Conservation (phyloP, 2,329 filamentous ascomycete genomes). For the Microascus cirrosus region DNA sequence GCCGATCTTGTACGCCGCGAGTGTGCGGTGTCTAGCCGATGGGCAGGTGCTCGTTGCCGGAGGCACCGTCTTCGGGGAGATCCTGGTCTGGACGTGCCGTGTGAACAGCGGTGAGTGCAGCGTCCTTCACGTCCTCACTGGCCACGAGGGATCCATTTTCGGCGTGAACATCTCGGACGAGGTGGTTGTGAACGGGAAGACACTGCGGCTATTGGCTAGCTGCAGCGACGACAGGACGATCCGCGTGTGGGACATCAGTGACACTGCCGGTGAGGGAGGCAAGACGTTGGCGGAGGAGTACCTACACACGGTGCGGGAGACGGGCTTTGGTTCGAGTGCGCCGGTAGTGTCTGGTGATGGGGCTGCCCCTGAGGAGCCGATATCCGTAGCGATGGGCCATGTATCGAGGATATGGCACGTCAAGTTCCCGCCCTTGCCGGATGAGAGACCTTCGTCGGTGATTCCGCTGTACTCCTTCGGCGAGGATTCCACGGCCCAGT, state of each 20-base stretch:
- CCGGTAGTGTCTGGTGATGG: constrained; percentile 4
- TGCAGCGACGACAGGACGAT: constrained; percentile 94
- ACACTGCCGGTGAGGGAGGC: constrained; percentile 19
- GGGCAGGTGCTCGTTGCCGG: constrained; percentile 63
- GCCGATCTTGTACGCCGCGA: constrained; percentile 80
- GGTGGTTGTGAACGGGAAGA: constrained; percentile 25
- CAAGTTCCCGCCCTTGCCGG: constrained; percentile 41
- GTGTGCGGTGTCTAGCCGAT: constrained; percentile 50
- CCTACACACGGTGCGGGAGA: constrained; percentile 35
- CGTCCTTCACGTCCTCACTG: constrained; percentile 43
- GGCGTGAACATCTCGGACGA: constrained; percentile 67
- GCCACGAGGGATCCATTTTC: constrained; percentile 90
- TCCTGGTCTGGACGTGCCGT: constrained; percentile 74
- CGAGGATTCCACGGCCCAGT: constrained; percentile 69
- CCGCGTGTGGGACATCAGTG: constrained; percentile 73
- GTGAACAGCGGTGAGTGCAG: constrained; percentile 21
- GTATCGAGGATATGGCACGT: constrained; percentile 83
- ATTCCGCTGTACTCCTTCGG: constrained; percentile 65
- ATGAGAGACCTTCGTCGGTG: constrained; percentile 3
- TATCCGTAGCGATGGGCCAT: constrained; percentile 77
- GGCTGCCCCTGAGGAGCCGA: constrained; percentile 19
- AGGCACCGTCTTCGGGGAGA: constrained; percentile 90
- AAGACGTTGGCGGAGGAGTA: constrained; percentile 15
- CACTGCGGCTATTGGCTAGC: constrained; percentile 62
- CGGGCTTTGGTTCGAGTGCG: constrained; percentile 44